Evolutionary conservation across 352 stramenopile genomes (phyloP).

Genomic region (Phytophthora sojae): DNA sequence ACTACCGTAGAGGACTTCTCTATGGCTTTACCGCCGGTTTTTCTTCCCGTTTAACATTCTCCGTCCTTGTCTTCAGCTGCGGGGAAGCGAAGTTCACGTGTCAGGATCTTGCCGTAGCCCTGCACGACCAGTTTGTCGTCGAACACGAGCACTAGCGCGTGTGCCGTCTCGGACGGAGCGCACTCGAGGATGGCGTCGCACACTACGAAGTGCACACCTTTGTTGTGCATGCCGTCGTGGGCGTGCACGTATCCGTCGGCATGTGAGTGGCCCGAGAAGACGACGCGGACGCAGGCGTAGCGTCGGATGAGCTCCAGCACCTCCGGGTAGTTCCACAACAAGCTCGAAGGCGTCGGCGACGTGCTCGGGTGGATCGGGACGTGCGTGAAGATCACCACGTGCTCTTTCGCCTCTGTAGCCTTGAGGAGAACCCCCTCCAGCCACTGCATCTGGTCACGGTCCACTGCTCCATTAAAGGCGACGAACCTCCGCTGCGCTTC

Average conservation of each 20-base stretch:
- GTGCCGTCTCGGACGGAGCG: constrained; percentile 57
- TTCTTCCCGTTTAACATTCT: constrained; percentile 13
- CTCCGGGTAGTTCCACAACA: constrained; percentile 87
- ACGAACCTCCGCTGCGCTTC: constrained; percentile 65
- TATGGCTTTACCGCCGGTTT: not conserved
- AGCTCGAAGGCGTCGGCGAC: constrained; percentile 37
- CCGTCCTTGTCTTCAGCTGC: constrained; percentile 1
- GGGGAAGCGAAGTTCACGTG: constrained; percentile 58
- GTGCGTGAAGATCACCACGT: constrained; percentile 82
- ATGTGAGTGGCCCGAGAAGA: constrained; percentile 82
- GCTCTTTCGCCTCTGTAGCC: constrained; percentile 37
- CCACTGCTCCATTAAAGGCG: constrained; percentile 80
- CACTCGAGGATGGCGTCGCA: constrained; percentile 79
- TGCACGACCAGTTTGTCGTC: constrained; percentile 58
- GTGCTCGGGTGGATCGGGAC: constrained; percentile 67
- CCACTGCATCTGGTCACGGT: constrained; percentile 68
- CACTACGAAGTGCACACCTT: constrained; percentile 74
- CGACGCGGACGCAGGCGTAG: constrained; percentile 57
- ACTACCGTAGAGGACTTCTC: not conserved
- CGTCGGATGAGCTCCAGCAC: constrained; percentile 58
- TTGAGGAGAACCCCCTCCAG: constrained; percentile 45
- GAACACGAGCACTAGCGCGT: constrained; percentile 71
- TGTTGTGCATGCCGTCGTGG: constrained; percentile 39
- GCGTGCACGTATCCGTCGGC: constrained; percentile 58
- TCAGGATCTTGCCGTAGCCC: constrained; percentile 68